Conservation (phyloP, 108 stramenopile species). For the Mayamaea pseudoterrestris region DNA sequence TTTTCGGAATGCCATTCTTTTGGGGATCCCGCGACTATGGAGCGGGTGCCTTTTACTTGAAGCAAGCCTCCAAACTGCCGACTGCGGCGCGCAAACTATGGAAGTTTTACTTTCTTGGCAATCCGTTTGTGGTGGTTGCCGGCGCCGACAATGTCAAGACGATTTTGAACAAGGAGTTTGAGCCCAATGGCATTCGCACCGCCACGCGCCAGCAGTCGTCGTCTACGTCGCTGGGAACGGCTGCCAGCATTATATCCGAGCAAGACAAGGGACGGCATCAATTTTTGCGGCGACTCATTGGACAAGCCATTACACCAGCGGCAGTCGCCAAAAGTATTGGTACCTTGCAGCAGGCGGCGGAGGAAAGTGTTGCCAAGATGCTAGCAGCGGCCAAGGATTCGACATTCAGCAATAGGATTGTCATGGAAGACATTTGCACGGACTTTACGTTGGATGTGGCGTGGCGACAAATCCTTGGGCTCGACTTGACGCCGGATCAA, state of each 20-base stretch:
- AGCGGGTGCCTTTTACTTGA: not conserved
- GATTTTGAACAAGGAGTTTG: conserved; percentile 29
- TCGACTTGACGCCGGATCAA: conserved; percentile 31
- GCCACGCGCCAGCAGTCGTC: conserved; percentile 1
- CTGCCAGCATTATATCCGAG: too few species aligned
- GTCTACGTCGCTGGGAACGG: conserved; percentile 5
- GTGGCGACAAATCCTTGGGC: conserved; percentile 26
- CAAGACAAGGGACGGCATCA: conserved; percentile 14
- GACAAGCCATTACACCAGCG: conserved; percentile 20
- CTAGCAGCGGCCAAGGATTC: not conserved
- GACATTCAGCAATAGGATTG: too few species aligned
- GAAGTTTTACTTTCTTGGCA: conserved; percentile 11
- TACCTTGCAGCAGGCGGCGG: conserved; percentile 11
- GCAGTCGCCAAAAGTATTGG: conserved; percentile 13
- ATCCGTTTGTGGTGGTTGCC: conserved; percentile 16
- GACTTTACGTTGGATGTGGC: conserved; percentile 31
- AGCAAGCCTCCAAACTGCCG: not conserved
- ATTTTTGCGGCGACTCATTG: conserved; percentile 15
- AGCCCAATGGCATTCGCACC: too few species aligned
- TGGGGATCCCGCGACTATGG: not conserved
- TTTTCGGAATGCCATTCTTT: conserved; percentile 1
- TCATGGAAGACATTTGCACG: conserved; percentile 24
- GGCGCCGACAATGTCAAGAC: conserved; percentile 28
- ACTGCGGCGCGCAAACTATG: not conserved
- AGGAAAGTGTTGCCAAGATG: too few species aligned